Base-by-base conservation (phyloP, 352 stramenopile species). In the Phytophthora idaei region DNA sequence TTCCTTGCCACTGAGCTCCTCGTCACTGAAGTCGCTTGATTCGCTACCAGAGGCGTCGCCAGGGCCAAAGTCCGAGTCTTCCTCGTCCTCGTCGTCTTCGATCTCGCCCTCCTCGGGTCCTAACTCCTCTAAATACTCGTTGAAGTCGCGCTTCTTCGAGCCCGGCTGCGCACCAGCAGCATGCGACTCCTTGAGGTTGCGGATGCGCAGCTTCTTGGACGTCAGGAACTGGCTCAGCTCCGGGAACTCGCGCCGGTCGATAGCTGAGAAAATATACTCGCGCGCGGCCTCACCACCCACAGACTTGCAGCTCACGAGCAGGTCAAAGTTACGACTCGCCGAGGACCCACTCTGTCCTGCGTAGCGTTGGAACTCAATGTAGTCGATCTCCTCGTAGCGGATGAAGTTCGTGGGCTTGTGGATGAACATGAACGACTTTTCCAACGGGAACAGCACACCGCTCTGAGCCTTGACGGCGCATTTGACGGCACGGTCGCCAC, bases 361-460 rank as follows among this genome's bases (percentile, higher is more conserved):
- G 72, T 99, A 99, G 8, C 97, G 89, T 78, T 99, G 95, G 74
- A 99, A 99, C 77, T 99, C 96, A 28, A 99, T 96, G 70, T 91
- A 98, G 71, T 99, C 93, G 50, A 99, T 96, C 80, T 99, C 97
- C 67, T 99, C 97, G 81, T 99, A 99, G 58, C 94, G 92, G 77
- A 99, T 98, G 64, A 99, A 92, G 25, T 98, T 95, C 57, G 97
- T 98, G 25, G 98, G 98, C 77, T 99, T 99, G 87, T 99, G 97
- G 71, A 99, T 99, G 73, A 99, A 99, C 82, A 99, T 98, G 78
- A 99, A 99, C 69, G 96, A 98, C 80, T 97, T 99, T 66, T 99
- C 96, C 12, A 99, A 78, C 32, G 97, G 97, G 75, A 99, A 99
- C 11, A 99, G 82, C 58, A 98, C 87, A 27, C 98, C 98, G 66